phyloP scores from a whole-genome alignment of 2,329 filamentous ascomycete species.

The Canariomyces notabilis region DNA sequence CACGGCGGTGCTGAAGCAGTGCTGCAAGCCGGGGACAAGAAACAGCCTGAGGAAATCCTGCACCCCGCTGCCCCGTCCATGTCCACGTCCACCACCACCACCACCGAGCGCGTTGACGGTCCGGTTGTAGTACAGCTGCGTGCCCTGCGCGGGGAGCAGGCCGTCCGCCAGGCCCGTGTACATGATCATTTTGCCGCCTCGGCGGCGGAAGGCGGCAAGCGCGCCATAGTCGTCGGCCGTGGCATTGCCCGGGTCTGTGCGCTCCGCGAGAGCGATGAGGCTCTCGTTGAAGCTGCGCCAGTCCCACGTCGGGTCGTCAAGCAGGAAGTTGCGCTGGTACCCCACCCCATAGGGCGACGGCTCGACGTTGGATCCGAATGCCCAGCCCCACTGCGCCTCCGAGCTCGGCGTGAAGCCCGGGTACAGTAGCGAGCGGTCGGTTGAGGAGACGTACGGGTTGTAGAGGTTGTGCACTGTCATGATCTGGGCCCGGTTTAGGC shows the following conservation, averaged over 20 bases:
- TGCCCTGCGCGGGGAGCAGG: slow-evolving; percentile 30
- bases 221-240: slow-evolving; percentile 29
- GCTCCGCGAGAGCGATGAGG: slow-evolving; percentile 25
- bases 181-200: slow-evolving; percentile 38
- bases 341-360: slow-evolving; percentile 24
- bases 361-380: slow-evolving; percentile 18
- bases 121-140: slow-evolving; percentile 31
- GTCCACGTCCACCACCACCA: not conserved
- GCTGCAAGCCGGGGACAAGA: slow-evolving; percentile 45
- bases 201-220: slow-evolving; percentile 27
- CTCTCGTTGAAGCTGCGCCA: slow-evolving; percentile 29
- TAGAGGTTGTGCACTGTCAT: slow-evolving; percentile 28
- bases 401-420: slow-evolving; percentile 40
- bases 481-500: slow-evolving; percentile 39
- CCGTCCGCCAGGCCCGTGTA: slow-evolving; percentile 40
- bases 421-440: slow-evolving; percentile 25
- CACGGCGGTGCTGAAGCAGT: slow-evolving; percentile 36
- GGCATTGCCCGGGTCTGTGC: slow-evolving; percentile 27
- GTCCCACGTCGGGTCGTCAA: slow-evolving; percentile 28
- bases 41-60: slow-evolving; percentile 49
- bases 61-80: slow-evolving; percentile 14
- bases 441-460: slow-evolving; percentile 25
- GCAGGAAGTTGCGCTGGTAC: slow-evolving; percentile 28
- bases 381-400: slow-evolving; percentile 34
- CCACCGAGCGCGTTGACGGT: slow-evolving; percentile 34